Percentiles rank a stretch among this genome's conserved stretches.
Conservation (phyloP, 2,329 filamentous ascomycete species). For the Fusarium stilboides region DNA sequence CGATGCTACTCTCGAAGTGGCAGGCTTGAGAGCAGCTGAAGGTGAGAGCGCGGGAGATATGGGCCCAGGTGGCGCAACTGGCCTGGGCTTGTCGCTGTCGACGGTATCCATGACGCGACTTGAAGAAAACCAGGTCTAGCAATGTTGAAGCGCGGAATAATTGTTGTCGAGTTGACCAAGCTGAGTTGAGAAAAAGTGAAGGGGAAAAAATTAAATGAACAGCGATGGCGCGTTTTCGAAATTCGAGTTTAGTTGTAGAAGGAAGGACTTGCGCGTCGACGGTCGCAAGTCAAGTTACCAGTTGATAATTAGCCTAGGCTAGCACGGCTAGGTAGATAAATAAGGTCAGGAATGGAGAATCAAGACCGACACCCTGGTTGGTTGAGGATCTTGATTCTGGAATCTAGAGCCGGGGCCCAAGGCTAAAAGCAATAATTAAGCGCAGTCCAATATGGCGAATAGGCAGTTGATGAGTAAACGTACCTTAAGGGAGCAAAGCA, state of each 20-base stretch:
- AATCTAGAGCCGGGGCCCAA: conserved; percentile 46
- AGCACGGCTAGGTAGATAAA: conserved; percentile 28
- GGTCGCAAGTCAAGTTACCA: conserved; percentile 42
- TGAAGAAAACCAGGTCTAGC: conserved; percentile 18
- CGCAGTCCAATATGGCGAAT: conserved; percentile 44
- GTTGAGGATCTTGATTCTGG: conserved; percentile 49
- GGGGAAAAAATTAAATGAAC: neutral
- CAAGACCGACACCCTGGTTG: conserved; percentile 48
- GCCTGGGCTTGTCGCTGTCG: conserved; percentile 48
- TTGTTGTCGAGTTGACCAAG: conserved; percentile 7
- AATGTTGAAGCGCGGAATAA: conserved; percentile 27
- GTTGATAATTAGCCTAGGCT: conserved; percentile 33
- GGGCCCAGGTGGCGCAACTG: conserved; percentile 48
- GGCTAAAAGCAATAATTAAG: conserved; percentile 46
- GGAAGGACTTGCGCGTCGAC: conserved; percentile 32
- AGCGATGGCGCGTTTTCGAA: conserved; percentile 28
- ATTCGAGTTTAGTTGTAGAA: conserved; percentile 24
- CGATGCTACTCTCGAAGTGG: conserved; percentile 40
- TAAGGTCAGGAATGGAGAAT: conserved; percentile 46
- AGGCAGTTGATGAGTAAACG: conserved; percentile 7
- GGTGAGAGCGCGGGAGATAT: conserved; percentile 49
- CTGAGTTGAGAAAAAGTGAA: conserved; percentile 1
- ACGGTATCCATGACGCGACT: conserved; percentile 47
- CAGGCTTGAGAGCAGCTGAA: conserved; percentile 38
- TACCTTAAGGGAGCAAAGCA: neutral